Evolutionary conservation across 331 rosid genomes (phyloP), one percentile per base, ranked within the genome.

Genomic region (Rhamnella rubrinervis): DNA sequence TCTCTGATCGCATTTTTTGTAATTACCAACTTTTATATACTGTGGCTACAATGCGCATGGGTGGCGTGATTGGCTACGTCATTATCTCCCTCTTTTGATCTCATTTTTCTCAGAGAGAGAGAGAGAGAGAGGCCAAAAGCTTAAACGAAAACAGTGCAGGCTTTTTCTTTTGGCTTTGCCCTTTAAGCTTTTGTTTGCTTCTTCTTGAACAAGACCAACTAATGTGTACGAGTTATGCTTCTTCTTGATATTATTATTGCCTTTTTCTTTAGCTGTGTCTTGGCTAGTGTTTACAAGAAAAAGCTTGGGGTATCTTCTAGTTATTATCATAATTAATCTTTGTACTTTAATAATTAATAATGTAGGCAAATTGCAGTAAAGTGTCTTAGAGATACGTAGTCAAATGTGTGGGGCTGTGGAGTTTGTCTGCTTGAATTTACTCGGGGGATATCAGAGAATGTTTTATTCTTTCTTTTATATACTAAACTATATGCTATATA

Each of bases 61-160:
- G 62, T 61, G 78, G 83, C 82, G 81, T 80, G 87, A 80, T 64
- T 70, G 66, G 19, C 78, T 46, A 80, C 87, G 81, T 79, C 89
- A 84, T 82, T 79, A 77, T 81, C 79, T 53, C 44, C 64, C 71
- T 68, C 74, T 20, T 51, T 75, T 63, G 23, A 51, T 80, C 70
- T 72, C 63, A 20, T 72, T 59, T 58, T 38, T 63, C 20, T 49
- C 4, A 18, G 14, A 9, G 16, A 16, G 31, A 23, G 23, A 23
- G 23, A 23, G 23, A 23, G 8, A 18, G 14, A 9, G 16, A 16
- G 31, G 7, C 68, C 68, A 20, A 63, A 69, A 66, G 70, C 80
- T 66, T 63, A 55, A 68, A 18, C 28, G 0, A 20, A 50, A 46
- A 35, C 58, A 52, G 39, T 35, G 18, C 75, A 62, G 68, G 55